phyloP scores from a whole-genome alignment of 192 early-diverging fungal genomes.

The Coemansia sp. region DNA sequence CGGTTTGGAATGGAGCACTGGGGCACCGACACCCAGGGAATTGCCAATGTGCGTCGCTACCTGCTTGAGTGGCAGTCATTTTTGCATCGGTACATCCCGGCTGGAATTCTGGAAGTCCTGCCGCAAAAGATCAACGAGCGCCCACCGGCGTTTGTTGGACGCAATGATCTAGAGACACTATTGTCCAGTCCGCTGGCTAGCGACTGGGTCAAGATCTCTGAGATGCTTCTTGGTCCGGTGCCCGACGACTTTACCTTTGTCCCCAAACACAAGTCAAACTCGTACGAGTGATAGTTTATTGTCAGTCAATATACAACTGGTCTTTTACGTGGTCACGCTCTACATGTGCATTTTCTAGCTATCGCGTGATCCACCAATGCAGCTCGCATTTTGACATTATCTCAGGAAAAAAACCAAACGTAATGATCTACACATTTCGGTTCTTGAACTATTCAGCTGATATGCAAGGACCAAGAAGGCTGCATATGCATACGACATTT shows the following conservation, averaged over 20 bases:
- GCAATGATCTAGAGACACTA: constrained; percentile 92
- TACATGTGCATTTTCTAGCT: neutral
- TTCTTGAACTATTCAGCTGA: neutral
- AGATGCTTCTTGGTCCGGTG: constrained; percentile 87
- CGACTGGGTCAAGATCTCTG: constrained; percentile 94
- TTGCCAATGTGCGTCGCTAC: constrained; percentile 80
- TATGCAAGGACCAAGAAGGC: neutral
- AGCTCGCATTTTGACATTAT: neutral
- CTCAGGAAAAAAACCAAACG: neutral
- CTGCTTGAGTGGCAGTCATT: constrained; percentile 80
- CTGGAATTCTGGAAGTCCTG: constrained; percentile 86
- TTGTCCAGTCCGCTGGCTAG: constrained; percentile 75
- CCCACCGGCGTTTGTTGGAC: constrained; percentile 78
- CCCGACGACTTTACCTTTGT: constrained; percentile 85
- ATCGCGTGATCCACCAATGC: neutral
- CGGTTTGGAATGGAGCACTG: constrained; percentile 92
- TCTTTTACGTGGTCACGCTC: neutral
- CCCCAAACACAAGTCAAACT: constrained; percentile 93
- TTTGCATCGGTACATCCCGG: constrained; percentile 80
- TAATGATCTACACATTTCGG: neutral
- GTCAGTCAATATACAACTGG: neutral
- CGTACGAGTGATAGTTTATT: constrained; percentile 44
- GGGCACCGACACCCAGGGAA: constrained; percentile 86
- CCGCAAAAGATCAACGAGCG: constrained; percentile 93
- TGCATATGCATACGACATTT: neutral